Base-by-base conservation (phyloP, 805 yeast species). In the Sugiyamaella qingdaonensis region DNA sequence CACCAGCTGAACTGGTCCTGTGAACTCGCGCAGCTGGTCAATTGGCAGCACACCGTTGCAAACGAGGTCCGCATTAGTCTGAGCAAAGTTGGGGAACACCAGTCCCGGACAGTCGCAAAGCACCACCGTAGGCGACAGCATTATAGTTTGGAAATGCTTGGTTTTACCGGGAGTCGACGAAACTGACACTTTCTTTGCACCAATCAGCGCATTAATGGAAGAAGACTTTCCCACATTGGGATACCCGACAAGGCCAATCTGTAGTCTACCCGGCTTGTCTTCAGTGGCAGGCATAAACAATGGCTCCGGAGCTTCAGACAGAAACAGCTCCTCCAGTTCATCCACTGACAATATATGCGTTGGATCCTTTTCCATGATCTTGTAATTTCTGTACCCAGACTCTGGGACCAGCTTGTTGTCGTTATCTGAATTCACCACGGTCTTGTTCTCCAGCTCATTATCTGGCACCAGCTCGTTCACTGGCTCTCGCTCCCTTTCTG, bases 101-200 rank as follows among this genome's bases (percentile, higher is more conserved):
- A 94, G 77, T 79, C 99, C 99, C 1, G 99, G 99, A 76, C 99
- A 94, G 77, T 94, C 99, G 72, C 98, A 94, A 50, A 94, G 76
- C 60, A 90, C 78, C 1, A 94, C 94, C 35, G 85, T 78, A 49
- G 86, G 87, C 0, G 96, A 82, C 44, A 94, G 77, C 65, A 82
- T 80, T 57, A 94, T 91, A 1, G 99, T 94, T 75, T 94, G 99
- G 78, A 94, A 94, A 77, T 94, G 99, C 69, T 94, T 94, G 11
- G 99, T 94, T 68, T 94, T 94, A 74, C 99, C 99, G 11, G 99
- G 99, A 0, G 99, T 94, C 1, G 98, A 78, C 1, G 98, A 92
- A 36, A 94, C 99, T 1, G 97, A 90, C n/a, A 94, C 99, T 68
- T 88, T 91, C 66, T 94, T 94, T 16, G 97, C 83, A 11, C 99